Evolutionary conservation across 2,329 filamentous ascomycete genomes (phyloP), one percentile per base, ranked within the genome.

Genomic region (Metarhizium robertsii): DNA sequence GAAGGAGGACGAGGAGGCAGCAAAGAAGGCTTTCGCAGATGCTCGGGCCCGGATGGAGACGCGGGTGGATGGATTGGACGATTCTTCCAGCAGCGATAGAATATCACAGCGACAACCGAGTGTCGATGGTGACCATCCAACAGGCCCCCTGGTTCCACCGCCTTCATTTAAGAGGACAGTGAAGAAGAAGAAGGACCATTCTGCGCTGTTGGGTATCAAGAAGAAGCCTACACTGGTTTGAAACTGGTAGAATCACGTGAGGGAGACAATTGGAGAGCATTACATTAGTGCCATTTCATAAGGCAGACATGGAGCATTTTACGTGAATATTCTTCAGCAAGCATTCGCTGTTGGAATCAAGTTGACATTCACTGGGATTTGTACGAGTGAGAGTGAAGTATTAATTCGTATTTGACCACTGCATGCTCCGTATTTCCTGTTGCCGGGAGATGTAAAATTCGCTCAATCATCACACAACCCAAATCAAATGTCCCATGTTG

Each of bases 181-280:
- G 51, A 96, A 95, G 74, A 87, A 90, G 73, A 97, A 96, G 75
- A 95, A 94, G 71, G 85, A 94, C 57, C 81, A 87, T 56, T 76
- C 84, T 0, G 84, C 86, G 14, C 75, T 85, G 25, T 71, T 96
- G 51, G 91, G 92, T 1, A 92, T 96, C 64, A 96, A 96, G 76
- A 94, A 90, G 78, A 92, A 91, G 72, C 75, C 79, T 16, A 75
- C 79, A 1, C 65, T 85, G 18, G 78, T 83, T 4, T 85, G 65
- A 47, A 25, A 8, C 20, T n/a, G 14, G 25, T 29, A 7, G 10
- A 6, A 4, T 30, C 10, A 14, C 32, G 25, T n/a, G 14, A 18
- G 20, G n/a, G 25, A 7, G n/a, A 11, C 18, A 20, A 16, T 20
- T 45, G 3, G 18, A 45, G 7, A 43, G n/a, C 34, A 36, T 8